These are phyloP conservation scores for Fusarium sp. DNA, from an alignment of 2,329 filamentous ascomycete species.

Conservation along the genomic window DNA sequence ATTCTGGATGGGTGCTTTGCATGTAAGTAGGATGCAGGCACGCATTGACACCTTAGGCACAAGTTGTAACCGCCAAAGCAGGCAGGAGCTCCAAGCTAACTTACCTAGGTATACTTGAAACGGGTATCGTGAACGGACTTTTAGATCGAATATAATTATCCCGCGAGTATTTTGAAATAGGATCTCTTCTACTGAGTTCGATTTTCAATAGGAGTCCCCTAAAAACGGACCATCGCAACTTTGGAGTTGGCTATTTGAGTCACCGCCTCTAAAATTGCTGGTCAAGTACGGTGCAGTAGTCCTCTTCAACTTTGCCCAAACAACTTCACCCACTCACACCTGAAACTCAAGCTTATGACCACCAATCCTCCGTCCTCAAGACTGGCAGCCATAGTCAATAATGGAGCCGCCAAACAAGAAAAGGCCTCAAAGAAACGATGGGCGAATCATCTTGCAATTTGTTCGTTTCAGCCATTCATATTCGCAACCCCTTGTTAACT, in stretches of 20 bases:
- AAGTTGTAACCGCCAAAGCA: slow-evolving; percentile 7
- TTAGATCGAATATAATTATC: background rate
- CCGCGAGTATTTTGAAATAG: background rate
- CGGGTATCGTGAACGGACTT: background rate
- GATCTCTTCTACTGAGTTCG: background rate
- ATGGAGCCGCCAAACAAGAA: slow-evolving; percentile 52
- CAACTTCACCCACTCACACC: slow-evolving; percentile 9
- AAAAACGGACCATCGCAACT: background rate
- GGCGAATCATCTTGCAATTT: slow-evolving; percentile 84
- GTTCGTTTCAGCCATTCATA: slow-evolving; percentile 62
- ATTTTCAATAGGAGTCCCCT: background rate
- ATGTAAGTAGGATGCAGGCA: background rate
- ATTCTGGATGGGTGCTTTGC: background rate
- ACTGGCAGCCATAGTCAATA: slow-evolving; percentile 24
- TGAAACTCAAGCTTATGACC: slow-evolving; percentile 30
- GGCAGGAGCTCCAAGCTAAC: slow-evolving; percentile 3
- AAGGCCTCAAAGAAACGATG: slow-evolving; percentile 66
- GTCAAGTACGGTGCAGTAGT: background rate
- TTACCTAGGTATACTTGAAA: background rate
- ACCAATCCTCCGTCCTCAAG: slow-evolving; percentile 4
- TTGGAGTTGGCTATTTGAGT: background rate
- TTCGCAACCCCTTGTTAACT: slow-evolving; percentile 21
- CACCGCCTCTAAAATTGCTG: background rate
- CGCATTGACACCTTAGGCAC: slow-evolving; percentile 36
- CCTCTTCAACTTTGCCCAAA: background rate